These are phyloP conservation scores for Pseudonitzschia multiseries DNA, from an alignment of 108 stramenopile genomes.

Conservation along the genomic window DNA sequence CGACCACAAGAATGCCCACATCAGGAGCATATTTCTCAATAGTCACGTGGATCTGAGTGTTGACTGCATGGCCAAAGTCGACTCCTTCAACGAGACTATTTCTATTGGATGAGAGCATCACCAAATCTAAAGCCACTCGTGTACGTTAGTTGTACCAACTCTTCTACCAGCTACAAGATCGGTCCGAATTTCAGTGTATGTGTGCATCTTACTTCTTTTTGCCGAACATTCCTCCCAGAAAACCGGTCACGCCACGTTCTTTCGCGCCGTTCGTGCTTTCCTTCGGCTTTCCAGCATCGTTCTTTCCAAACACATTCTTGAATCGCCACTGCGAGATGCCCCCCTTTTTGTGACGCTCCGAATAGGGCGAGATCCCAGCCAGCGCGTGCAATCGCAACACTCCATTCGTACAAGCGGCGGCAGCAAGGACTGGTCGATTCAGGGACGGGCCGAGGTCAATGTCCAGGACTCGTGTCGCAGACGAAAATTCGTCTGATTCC, in stretches of 20 bases:
- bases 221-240: constrained; percentile 51
- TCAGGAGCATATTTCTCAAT: too few species aligned
- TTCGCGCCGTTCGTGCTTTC: constrained; percentile 65
- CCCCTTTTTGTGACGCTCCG: constrained; percentile 50
- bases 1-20: too few species aligned
- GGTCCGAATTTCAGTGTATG: too few species aligned
- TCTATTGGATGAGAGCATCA: too few species aligned
- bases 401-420: constrained; percentile 83
- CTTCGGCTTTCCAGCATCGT: constrained; percentile 70
- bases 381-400: constrained; percentile 82
- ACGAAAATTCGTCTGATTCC: constrained; percentile 45
- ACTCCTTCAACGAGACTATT: too few species aligned
- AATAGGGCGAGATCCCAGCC: constrained; percentile 81
- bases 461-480: constrained; percentile 53
- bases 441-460: constrained; percentile 87
- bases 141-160: too few species aligned
- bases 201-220: constrained; percentile 24
- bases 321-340: constrained; percentile 51
- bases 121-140: too few species aligned
- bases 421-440: constrained; percentile 82
- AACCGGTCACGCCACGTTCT: constrained; percentile 51
- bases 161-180: too few species aligned
- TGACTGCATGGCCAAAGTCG: too few species aligned
- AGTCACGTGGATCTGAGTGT: too few species aligned
- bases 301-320: constrained; percentile 73